These are phyloP conservation scores for Lachnellula occidentalis DNA, from an alignment of 2,329 filamentous ascomycete genomes.

Conservation along the genomic window DNA sequence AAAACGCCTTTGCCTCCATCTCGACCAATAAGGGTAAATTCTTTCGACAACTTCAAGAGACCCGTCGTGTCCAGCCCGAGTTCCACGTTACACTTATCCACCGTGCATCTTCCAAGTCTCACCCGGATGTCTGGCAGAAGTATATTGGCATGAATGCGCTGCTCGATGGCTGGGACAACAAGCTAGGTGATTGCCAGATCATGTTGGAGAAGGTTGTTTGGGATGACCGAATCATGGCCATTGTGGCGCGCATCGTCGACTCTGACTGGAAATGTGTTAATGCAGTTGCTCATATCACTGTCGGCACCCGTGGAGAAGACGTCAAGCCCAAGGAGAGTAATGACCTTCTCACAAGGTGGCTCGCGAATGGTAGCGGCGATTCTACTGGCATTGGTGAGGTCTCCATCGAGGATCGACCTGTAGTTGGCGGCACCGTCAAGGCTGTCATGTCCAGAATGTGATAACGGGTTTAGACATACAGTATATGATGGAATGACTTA, in stretches of 20 bases:
- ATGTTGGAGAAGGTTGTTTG: constrained; percentile 69
- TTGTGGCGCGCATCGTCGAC: constrained; percentile 71
- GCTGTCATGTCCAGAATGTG: constrained; percentile 23
- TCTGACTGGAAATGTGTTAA: constrained; percentile 68
- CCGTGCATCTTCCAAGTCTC: constrained; percentile 53
- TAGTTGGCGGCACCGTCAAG: constrained; percentile 28
- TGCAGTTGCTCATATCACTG: constrained; percentile 75
- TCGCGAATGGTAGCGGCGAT: constrained; percentile 48
- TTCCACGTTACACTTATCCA: constrained; percentile 97
- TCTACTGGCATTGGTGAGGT: constrained; percentile 28
- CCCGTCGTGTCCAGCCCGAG: constrained; percentile 68
- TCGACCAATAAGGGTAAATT: constrained; percentile 53
- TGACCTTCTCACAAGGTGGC: constrained; percentile 70
- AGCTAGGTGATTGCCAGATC: constrained; percentile 60
- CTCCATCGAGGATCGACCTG: constrained; percentile 22
- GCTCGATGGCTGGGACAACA: constrained; percentile 38
- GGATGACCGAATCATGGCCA: constrained; percentile 83
- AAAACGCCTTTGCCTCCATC: constrained; percentile 60
- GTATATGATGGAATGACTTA: not conserved
- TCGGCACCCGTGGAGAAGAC: constrained; percentile 68
- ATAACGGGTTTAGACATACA: too few relatives aligned
- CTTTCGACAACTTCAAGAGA: constrained; percentile 69
- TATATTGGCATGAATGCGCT: constrained; percentile 56
- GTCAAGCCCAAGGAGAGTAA: constrained; percentile 97
- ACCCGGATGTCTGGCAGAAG: constrained; percentile 68